A percentile compares a stretch with the other conserved stretches of the same genome.
Evolutionary conservation across 805 yeast species (phyloP).

Genomic region (Cyberlindnera galapagoensis): DNA sequence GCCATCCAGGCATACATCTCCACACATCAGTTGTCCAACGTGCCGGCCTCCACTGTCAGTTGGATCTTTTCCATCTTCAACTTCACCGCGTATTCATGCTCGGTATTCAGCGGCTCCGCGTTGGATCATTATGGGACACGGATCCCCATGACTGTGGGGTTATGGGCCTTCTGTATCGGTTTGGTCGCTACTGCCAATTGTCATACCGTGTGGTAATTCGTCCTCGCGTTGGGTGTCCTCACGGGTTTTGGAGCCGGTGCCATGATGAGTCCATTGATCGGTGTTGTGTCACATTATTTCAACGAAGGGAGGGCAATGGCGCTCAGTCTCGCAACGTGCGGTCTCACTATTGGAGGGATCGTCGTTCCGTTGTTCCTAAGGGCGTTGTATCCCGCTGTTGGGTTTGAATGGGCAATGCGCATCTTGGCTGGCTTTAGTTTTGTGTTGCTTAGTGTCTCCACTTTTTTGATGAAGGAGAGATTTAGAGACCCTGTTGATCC

Average conservation of each 20-base stretch:
- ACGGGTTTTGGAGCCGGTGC: constrained; percentile 53
- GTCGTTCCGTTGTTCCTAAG: constrained; percentile 46
- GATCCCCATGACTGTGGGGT: constrained; percentile 34
- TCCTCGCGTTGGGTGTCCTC: constrained; percentile 45
- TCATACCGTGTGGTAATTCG: constrained; percentile 47
- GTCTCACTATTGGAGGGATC: constrained; percentile 50
- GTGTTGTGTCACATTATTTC: constrained; percentile 61
- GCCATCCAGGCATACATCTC: constrained; percentile 56
- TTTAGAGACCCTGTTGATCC: no score
- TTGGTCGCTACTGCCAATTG: constrained; percentile 45
- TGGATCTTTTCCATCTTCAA: constrained; percentile 59
- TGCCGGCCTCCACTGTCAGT: constrained; percentile 41
- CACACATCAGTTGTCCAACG: constrained; percentile 42
- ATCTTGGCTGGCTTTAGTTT: constrained; percentile 38
- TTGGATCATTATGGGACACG: constrained; percentile 49
- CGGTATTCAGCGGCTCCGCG: constrained; percentile 46
- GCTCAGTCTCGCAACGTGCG: constrained; percentile 38
- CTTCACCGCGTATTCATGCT: constrained; percentile 39
- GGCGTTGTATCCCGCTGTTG: constrained; percentile 35
- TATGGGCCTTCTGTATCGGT: constrained; percentile 37
- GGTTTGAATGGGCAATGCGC: constrained; percentile 52
- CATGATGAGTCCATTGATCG: constrained; percentile 48
- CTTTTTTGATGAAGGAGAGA: constrained; percentile 34
- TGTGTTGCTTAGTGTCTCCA: constrained; percentile 27
- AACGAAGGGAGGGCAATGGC: constrained; percentile 48